Base-by-base conservation (phyloP, 2,329 filamentous ascomycete species). In the Amylocarpus encephaloides region DNA sequence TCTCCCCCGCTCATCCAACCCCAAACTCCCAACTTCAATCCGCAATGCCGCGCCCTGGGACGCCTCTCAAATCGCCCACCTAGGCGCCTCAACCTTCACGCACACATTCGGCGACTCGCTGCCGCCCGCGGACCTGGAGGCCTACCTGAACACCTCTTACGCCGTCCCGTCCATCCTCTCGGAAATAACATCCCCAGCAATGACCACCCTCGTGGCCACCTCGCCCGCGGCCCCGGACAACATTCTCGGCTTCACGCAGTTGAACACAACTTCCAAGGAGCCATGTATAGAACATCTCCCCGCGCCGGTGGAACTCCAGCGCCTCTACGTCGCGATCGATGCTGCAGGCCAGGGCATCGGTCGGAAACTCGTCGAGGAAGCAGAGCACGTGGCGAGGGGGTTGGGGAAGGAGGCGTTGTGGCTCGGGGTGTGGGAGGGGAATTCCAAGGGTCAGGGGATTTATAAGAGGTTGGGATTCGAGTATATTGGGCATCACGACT, bases 401-500 rank as follows among this genome's bases (percentile, higher is more conserved):
- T 61, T 68, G 26, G 71, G 67, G 0, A 73, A 67, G 30, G 61
- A 57, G 43, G 61, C 68, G 22, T 61, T 75, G 15, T 76, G 73
- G 72, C 57, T 75, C 9, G 72, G 72, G 0, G 72, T 75, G 9
- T 75, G 73, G 73, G 70, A 75, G 45, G 69, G 73, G 53, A 75
- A 74, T 46, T 33, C 48, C 1, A 64, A 57, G 29, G 71, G 72
- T 0, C 62, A 66, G 19, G 64, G 50, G 32, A 62, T 70, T 4
- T 76, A 76, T 56, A 63, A 63, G 50, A 68, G 64, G 56, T 64
- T 67, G 57, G 73, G 73, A 0, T 76, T 70, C 49, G 51, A 48
- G 13, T 58, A 56, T 18, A 65, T 73, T 0, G 73, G 73, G 0
- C 34, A 61, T 9, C 71, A 74, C 53, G 66, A 69, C 7, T 75